phyloP scores from a whole-genome alignment of 1,139 yeast species.

The Lodderomyces parapsilosis region DNA sequence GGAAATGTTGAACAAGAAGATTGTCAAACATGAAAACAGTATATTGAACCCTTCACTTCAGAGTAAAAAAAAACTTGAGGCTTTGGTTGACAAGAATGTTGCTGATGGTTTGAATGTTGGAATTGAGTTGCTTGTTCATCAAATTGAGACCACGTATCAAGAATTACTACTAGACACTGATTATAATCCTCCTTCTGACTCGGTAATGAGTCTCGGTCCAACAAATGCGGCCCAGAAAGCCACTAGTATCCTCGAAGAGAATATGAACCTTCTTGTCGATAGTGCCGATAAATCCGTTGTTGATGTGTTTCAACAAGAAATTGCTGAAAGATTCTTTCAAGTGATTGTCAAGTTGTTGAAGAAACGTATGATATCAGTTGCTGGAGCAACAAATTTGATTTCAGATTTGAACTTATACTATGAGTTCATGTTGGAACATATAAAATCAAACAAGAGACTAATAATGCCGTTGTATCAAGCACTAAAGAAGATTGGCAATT shows the following conservation, averaged over 20 bases:
- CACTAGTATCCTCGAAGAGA: constrained; percentile 64
- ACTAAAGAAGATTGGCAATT: constrained; percentile 77
- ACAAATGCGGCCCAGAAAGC: constrained; percentile 69
- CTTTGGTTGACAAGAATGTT: constrained; percentile 78
- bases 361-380: constrained; percentile 67
- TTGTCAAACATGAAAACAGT: constrained; percentile 69
- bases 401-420: constrained; percentile 75
- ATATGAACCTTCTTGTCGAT: constrained; percentile 72
- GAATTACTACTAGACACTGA: constrained; percentile 27
- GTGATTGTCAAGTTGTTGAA: constrained; percentile 71
- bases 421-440: constrained; percentile 59
- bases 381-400: constrained; percentile 79
- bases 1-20: constrained; percentile 63
- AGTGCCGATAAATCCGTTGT: constrained; percentile 85
- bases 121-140: constrained; percentile 80
- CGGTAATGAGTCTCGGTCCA: constrained; percentile 43
- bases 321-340: constrained; percentile 83
- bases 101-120: constrained; percentile 93
- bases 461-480: constrained; percentile 78
- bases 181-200: constrained; percentile 30
- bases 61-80: constrained; percentile 77
- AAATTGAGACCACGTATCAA: constrained; percentile 49
- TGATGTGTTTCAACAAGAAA: constrained; percentile 92
- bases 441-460: constrained; percentile 60
- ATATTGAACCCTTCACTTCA: constrained; percentile 79